phyloP scores from a whole-genome alignment of 1,284 basidiomycete species.

The Leucoagaricus sp. region DNA sequence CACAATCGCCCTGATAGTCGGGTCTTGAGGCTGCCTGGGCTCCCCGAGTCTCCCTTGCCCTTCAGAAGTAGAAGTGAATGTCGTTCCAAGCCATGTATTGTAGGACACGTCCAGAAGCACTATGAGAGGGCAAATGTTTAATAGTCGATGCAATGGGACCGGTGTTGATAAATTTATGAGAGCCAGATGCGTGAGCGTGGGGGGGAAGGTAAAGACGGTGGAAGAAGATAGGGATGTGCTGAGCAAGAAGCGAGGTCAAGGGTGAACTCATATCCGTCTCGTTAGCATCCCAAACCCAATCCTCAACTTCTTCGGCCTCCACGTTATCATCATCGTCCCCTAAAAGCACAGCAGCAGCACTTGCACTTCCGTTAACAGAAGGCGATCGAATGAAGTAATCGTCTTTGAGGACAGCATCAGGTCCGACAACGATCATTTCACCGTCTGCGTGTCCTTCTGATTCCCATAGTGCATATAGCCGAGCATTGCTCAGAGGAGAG shows the following conservation, averaged over 20 bases:
- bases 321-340: not conserved
- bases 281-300: conserved; percentile 37
- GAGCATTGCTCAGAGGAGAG: conserved; percentile 48
- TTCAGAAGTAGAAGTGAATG: conserved; percentile 21
- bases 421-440: conserved; percentile 64
- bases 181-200: conserved; percentile 58
- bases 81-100: conserved; percentile 56
- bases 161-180: conserved; percentile 54
- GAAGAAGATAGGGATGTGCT: conserved; percentile 41
- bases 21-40: conserved; percentile 16
- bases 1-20: conserved; percentile 31
- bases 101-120: conserved; percentile 65
- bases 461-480: conserved; percentile 50
- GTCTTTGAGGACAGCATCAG: conserved; percentile 43
- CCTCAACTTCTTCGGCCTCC: not conserved
- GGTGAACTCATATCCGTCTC: conserved; percentile 15
- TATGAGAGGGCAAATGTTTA: conserved; percentile 62
- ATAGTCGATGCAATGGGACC: conserved; percentile 55
- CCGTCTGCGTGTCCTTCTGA: conserved; percentile 54
- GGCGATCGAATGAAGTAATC: conserved; percentile 35
- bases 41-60: conserved; percentile 33
- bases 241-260: conserved; percentile 29
- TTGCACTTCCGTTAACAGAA: not conserved
- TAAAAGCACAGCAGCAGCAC: not conserved
- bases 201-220: conserved; percentile 51